phyloP scores from a whole-genome alignment of 192 early-diverging fungal genomes.

The Glomus cerebriforme region DNA sequence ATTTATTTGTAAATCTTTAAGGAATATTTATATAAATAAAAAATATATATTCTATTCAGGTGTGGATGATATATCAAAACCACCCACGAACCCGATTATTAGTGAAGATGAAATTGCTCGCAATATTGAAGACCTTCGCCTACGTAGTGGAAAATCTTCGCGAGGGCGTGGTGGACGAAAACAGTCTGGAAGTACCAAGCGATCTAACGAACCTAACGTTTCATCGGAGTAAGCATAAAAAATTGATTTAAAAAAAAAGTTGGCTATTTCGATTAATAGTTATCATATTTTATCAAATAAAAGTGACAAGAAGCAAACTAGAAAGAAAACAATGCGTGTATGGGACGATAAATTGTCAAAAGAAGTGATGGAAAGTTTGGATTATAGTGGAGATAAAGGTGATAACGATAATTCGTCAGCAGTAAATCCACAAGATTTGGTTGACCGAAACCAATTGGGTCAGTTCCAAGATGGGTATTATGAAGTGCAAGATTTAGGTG shows the following conservation, averaged over 20 bases:
- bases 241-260: neutral
- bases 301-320: slow-evolving; percentile 46
- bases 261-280: neutral
- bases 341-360: slow-evolving; percentile 76
- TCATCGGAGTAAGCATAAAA: slow-evolving; percentile 37
- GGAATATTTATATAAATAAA: neutral
- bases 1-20: too few species aligned
- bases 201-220: slow-evolving; percentile 19
- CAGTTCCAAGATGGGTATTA: slow-evolving; percentile 72
- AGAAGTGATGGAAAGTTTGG: slow-evolving; percentile 55
- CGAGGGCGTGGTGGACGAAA: slow-evolving; percentile 39
- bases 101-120: slow-evolving; percentile 54
- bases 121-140: slow-evolving; percentile 51
- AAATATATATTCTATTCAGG: neutral
- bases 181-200: slow-evolving; percentile 31
- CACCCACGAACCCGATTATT: slow-evolving; percentile 28
- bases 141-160: slow-evolving; percentile 27
- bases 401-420: slow-evolving; percentile 28
- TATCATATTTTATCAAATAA: neutral
- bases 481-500: slow-evolving; percentile 72
- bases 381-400: slow-evolving; percentile 44
- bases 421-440: slow-evolving; percentile 17
- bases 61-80: slow-evolving; percentile 29
- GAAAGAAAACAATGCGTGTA: slow-evolving; percentile 63
- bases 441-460: slow-evolving; percentile 67